A percentile compares a stretch with the other conserved stretches of the same genome.
Evolutionary conservation across 2,329 filamentous ascomycete species (phyloP).

Genomic region (Boeremia lycopersici): DNA sequence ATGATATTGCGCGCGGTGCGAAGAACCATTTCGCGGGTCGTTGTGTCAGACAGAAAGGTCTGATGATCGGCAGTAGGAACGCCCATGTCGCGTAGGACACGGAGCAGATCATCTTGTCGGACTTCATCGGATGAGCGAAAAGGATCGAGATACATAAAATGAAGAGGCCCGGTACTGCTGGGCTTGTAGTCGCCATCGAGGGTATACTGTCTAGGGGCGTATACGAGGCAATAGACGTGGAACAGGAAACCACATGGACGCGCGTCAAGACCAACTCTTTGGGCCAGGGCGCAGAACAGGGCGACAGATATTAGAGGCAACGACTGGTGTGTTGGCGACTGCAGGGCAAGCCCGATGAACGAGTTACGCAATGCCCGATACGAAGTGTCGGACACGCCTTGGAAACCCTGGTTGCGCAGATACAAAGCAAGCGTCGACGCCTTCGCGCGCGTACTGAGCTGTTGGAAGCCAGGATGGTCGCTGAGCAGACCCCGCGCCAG

Average conservation of each 20-base stretch:
- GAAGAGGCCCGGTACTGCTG: slow-evolving; percentile 29
- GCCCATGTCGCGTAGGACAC: slow-evolving; percentile 63
- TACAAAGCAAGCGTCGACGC: slow-evolving; percentile 72
- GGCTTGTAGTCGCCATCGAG: slow-evolving; percentile 50
- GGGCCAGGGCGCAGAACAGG: slow-evolving; percentile 83
- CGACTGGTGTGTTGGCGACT: slow-evolving; percentile 74
- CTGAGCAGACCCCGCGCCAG: slow-evolving; percentile 63
- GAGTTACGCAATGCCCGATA: slow-evolving; percentile 87
- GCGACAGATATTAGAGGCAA: slow-evolving; percentile 84
- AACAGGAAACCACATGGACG: slow-evolving; percentile 81
- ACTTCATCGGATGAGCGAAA: slow-evolving; percentile 75
- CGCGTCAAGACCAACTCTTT: slow-evolving; percentile 75
- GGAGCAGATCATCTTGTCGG: slow-evolving; percentile 62
- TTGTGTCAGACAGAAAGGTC: slow-evolving; percentile 68
- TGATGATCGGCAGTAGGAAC: slow-evolving; percentile 46
- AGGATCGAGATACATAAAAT: slow-evolving; percentile 81
- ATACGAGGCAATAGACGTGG: slow-evolving; percentile 82
- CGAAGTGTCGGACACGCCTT: slow-evolving; percentile 71
- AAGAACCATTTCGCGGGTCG: slow-evolving; percentile 70
- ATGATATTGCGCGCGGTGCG: slow-evolving; percentile 83
- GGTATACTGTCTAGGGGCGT: slow-evolving; percentile 64
- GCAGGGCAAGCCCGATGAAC: slow-evolving; percentile 81
- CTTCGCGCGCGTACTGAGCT: slow-evolving; percentile 67
- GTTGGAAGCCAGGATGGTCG: slow-evolving; percentile 59
- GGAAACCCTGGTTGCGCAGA: slow-evolving; percentile 70